Evolutionary conservation across 768 basidiomycete species (phyloP).

Genomic region (Kwoniella botswanensis): DNA sequence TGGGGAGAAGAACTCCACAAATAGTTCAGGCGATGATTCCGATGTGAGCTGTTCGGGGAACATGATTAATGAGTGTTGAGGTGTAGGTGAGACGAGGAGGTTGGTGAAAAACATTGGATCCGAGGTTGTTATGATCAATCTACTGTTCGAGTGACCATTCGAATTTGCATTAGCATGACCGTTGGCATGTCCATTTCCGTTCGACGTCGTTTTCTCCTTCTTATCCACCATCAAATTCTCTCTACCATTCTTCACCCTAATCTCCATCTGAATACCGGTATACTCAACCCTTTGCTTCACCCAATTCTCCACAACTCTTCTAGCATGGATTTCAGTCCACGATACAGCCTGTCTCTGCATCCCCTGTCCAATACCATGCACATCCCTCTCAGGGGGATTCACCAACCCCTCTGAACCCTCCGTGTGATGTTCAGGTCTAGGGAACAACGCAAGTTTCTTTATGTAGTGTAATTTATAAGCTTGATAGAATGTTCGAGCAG

Average conservation of each 20-base stretch:
- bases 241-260: conserved; percentile 59
- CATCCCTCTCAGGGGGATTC: conserved; percentile 49
- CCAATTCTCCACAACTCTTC: conserved; percentile 43
- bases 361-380: conserved; percentile 37
- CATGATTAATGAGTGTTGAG: conserved; percentile 38
- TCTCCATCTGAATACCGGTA: conserved; percentile 57
- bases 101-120: conserved; percentile 48
- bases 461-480: conserved; percentile 69
- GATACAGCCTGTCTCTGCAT: conserved; percentile 58
- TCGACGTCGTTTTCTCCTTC: conserved; percentile 41
- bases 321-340: conserved; percentile 54
- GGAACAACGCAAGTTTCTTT: conserved; percentile 66
- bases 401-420: conserved; percentile 20
- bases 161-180: conserved; percentile 56
- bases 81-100: conserved; percentile 34
- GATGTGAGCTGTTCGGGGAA: conserved; percentile 42
- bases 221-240: not conserved
- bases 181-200: not conserved
- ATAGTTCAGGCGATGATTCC: conserved; percentile 27
- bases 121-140: conserved; percentile 62
- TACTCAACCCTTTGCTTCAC: conserved; percentile 55
- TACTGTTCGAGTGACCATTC: conserved; percentile 58
- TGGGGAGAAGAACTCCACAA: conserved; percentile 30
- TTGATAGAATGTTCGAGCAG: conserved; percentile 68
- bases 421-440: conserved; percentile 62